Evolutionary conservation across 2,329 filamentous ascomycete species (phyloP).

Genomic region (Xylogone sp.): DNA sequence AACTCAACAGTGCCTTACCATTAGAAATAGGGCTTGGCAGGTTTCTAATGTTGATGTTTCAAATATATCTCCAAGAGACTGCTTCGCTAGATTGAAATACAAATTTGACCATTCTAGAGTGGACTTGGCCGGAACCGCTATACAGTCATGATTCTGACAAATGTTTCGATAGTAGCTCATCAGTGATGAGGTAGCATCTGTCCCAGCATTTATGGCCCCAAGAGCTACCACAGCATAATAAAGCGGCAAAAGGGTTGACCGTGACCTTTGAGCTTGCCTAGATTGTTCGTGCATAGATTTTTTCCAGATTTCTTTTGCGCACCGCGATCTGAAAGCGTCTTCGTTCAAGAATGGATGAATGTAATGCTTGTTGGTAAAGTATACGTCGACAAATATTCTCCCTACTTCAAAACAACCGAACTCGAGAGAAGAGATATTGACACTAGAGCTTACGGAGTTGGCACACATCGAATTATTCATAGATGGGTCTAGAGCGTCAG

Average conservation of each 20-base stretch:
- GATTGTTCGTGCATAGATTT: neutral
- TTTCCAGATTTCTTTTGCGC: slow-evolving; percentile 18
- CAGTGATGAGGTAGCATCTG: neutral
- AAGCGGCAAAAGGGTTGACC: slow-evolving; percentile 19
- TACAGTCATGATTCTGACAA: neutral
- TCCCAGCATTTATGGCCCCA: slow-evolving; percentile 25
- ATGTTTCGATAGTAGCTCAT: neutral
- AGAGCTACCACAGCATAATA: slow-evolving; percentile 27
- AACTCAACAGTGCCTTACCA: slow-evolving; percentile 9
- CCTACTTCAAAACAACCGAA: slow-evolving; percentile 19
- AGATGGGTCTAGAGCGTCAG: neutral
- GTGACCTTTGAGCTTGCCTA: slow-evolving; percentile 2
- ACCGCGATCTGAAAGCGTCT: slow-evolving; percentile 17
- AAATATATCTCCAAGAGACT: slow-evolving; percentile 24
- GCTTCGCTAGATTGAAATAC: slow-evolving; percentile 23
- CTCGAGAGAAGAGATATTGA: neutral
- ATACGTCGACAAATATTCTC: slow-evolving; percentile 23
- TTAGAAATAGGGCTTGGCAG: slow-evolving; percentile 22
- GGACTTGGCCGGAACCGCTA: neutral
- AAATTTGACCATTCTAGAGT: slow-evolving; percentile 18
- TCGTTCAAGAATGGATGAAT: slow-evolving; percentile 23
- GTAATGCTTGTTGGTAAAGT: slow-evolving; percentile 25
- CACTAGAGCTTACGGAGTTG: neutral
- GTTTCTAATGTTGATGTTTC: slow-evolving; percentile 25
- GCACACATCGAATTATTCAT: neutral